phyloP scores from a whole-genome alignment of 768 basidiomycete species.

The Termitomyces sp. region DNA sequence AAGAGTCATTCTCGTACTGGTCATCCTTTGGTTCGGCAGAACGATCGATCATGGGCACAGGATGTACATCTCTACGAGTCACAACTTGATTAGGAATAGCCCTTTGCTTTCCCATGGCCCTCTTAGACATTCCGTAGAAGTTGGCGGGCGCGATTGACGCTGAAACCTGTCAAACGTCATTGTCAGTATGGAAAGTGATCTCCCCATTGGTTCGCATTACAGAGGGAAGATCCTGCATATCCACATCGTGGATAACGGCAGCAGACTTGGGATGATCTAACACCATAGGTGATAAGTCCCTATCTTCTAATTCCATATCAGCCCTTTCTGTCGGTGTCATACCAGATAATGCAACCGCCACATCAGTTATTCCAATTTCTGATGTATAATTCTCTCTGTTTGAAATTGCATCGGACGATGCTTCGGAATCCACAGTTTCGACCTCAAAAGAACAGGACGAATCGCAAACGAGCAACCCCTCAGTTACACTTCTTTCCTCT shows the following conservation, averaged over 20 bases:
- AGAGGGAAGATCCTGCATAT: conserved; percentile 6
- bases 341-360: conserved; percentile 1
- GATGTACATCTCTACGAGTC: not conserved
- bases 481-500: conserved; percentile 20
- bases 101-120: conserved; percentile 16
- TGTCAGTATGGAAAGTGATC: not conserved
- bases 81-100: conserved; percentile 6
- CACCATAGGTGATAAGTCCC: conserved; percentile 3
- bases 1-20: not conserved
- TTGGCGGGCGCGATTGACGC: not conserved
- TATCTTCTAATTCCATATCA: conserved; percentile 14
- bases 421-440: conserved; percentile 4
- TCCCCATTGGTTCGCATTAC: not conserved
- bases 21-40: not conserved
- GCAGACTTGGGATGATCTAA: conserved; percentile 3
- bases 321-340: not conserved
- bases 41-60: not conserved
- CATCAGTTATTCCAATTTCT: not conserved
- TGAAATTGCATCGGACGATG: not conserved
- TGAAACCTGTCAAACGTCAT: not conserved
- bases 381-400: not conserved
- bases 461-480: conserved; percentile 21
- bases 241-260: not conserved
- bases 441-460: conserved; percentile 20
- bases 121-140: conserved; percentile 10